Evolutionary conservation across 2,329 filamentous ascomycete genomes (phyloP), one percentile per base, ranked within the genome.

Genomic region (Sporothrix euskadiensis): DNA sequence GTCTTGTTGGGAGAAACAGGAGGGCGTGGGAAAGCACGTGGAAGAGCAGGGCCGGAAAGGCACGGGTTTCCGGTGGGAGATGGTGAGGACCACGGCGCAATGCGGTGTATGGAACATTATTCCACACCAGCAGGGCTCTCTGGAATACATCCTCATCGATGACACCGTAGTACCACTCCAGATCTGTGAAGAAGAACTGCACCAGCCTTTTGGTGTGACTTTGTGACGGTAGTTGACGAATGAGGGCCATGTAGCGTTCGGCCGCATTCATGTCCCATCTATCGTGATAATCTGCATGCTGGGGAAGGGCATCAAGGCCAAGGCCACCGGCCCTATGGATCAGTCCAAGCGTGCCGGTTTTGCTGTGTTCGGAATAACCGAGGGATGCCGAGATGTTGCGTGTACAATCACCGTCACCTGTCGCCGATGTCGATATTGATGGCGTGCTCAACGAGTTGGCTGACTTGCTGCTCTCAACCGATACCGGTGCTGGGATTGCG

Each of bases 111-210:
- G 66, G 30, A 35, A 69, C 30, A 49, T n/a, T 52, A 12, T 56
- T 56, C 66, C 66, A 69, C 3, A 8, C 49, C 5, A 8, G 47
- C 49, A 56, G 32, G 19, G 39, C 22, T 41, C 14, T 3, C 4
- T 19, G 7, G 32, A 69, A 56, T 4, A n/a, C 44, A 32, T 30
- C 16, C 30, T 69, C 26, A 30, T 69, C 66, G 49, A 69, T 69
- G 66, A 57, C 49, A 16, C 49, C 66, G 49, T 56, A 69, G 30
- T 69, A 69, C 66, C 66, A 69, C 19, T 56, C 66, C 22, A 69
- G 16, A 22, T 69, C 66, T 16, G 66, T 39, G 44, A 69, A 69
- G 30, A 69, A 69, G 66, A 52, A 3, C 26, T 54, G 22, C 16
- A 69, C 49, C 66, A 69, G 19, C 47, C 19, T 47, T n/a, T 56